These are phyloP conservation scores for Ichthyophthirius multifiliis DNA, from an alignment of 169 alveolate genomes.

Conservation along the genomic window DNA sequence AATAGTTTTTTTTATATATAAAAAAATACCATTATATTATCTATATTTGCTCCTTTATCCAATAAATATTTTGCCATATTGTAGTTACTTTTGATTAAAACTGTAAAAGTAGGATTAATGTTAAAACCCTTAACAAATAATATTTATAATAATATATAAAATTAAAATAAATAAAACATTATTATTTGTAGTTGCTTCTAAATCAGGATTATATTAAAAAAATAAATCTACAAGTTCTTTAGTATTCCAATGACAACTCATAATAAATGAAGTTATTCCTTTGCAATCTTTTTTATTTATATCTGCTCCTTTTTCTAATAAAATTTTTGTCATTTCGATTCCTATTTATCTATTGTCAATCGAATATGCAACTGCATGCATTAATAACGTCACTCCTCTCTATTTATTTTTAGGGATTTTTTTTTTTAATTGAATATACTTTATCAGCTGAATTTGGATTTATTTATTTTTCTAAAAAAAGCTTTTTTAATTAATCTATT, in stretches of 20 bases:
- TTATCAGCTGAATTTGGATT: too few relatives aligned
- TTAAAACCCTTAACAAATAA: too few relatives aligned
- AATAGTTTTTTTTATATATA: too few relatives aligned
- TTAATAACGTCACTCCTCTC: constrained; percentile 9
- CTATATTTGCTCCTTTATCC: neutral
- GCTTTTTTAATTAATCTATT: too few relatives aligned
- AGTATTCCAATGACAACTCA: constrained; percentile 8
- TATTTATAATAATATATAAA: too few relatives aligned
- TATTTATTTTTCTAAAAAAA: too few relatives aligned
- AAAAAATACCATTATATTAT: neutral
- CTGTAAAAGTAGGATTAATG: neutral
- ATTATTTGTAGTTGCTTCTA: neutral
- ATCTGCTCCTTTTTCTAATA: neutral
- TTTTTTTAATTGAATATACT: too few relatives aligned
- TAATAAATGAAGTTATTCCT: neutral
- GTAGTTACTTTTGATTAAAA: neutral
- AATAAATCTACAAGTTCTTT: neutral
- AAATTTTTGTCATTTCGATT: neutral
- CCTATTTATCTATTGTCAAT: neutral
- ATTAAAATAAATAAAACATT: neutral
- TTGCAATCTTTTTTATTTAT: neutral
- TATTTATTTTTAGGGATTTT: too few relatives aligned
- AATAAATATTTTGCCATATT: neutral
- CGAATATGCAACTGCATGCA: neutral
- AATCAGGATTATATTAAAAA: neutral